Evolutionary conservation across 805 yeast species (phyloP), one percentile per base, ranked within the genome.

Genomic region (Starmerella davenportii): DNA sequence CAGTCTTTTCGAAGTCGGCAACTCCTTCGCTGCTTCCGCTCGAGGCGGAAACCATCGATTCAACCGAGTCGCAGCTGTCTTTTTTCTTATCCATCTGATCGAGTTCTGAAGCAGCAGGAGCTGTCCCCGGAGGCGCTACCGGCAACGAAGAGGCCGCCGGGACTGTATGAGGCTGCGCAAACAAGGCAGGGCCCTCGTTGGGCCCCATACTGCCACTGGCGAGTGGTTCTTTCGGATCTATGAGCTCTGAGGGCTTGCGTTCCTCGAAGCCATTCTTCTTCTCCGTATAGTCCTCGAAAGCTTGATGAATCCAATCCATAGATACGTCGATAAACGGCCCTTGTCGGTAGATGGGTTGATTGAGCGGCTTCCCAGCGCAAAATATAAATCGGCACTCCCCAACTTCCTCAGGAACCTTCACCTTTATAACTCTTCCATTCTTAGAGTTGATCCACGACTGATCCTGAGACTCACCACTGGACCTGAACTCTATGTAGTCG

Each of bases 271-370:
- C 52, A 38, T 49, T 49, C 24, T 41, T 38, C 21, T 36, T 38
- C 27, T 38, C 41, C 15, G 42, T 31, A 38, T 47, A 49, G 34
- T 49, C 52, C 32, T 41, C 43, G 39, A 40, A 49, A 2, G 52
- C 52, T 34, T 49, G 52, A 16, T 41, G 39, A 31, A 49, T 46
- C 48, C 52, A 47, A 35, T 39, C 36, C 38, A 39, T 39, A n/a
- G 46, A 41, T 1, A 49, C 52, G 36, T 49, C 52, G 11, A 49
- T 44, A 35, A 49, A 49, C 17, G 52, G 51, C 8, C 52, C 52
- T 39, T 49, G 52, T 31, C 47, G 43, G 37, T 41, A 49, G 21
- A 49, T 49, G 15, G 52, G 52, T 40, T 49, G 52, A 34, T 42
- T 27, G 20, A 49, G 38, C 9, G 50, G 50, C 38, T 47, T 41